phyloP scores from a whole-genome alignment of 169 alveolate species.

The Plasmodium vinckei region DNA sequence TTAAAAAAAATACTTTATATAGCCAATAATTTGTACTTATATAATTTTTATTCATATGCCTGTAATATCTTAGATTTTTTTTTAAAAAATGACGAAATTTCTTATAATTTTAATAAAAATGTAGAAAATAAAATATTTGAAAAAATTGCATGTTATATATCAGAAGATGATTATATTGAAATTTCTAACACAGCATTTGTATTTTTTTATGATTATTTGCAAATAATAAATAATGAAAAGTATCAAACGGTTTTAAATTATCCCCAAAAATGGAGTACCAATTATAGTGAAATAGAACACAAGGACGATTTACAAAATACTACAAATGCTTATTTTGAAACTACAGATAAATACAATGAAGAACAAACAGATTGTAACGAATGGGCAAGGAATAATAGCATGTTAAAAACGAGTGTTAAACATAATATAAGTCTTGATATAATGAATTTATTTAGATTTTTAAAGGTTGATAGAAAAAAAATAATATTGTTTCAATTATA shows the following conservation, averaged over 20 bases:
- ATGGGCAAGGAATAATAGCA: background rate
- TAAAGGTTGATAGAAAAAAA: conserved; percentile 56
- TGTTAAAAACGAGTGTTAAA: background rate
- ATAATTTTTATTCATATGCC: conserved; percentile 32
- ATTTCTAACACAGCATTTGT: conserved; percentile 58
- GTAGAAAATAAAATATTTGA: conserved; percentile 56
- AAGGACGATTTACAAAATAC: conserved; percentile 9
- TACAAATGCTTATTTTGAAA: background rate
- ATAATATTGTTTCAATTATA: conserved; percentile 60
- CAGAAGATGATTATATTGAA: conserved; percentile 75
- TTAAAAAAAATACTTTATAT: conserved; percentile 61
- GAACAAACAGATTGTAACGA: conserved; percentile 8
- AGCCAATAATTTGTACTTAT: conserved; percentile 66
- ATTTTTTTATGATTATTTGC: conserved; percentile 49
- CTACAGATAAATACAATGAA: background rate
- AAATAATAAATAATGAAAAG: conserved; percentile 28
- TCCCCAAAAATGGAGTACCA: conserved; percentile 1
- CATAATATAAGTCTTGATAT: conserved; percentile 11
- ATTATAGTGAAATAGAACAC: conserved; percentile 5
- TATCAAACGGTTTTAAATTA: background rate
- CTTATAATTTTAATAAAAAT: conserved; percentile 62
- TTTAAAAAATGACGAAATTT: conserved; percentile 27
- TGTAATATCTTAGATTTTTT: conserved; percentile 50
- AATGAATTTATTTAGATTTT: conserved; percentile 32
- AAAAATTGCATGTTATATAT: conserved; percentile 26